phyloP scores from a whole-genome alignment of 2,329 filamentous ascomycete species.

The Cryphonectria naterciae region DNA sequence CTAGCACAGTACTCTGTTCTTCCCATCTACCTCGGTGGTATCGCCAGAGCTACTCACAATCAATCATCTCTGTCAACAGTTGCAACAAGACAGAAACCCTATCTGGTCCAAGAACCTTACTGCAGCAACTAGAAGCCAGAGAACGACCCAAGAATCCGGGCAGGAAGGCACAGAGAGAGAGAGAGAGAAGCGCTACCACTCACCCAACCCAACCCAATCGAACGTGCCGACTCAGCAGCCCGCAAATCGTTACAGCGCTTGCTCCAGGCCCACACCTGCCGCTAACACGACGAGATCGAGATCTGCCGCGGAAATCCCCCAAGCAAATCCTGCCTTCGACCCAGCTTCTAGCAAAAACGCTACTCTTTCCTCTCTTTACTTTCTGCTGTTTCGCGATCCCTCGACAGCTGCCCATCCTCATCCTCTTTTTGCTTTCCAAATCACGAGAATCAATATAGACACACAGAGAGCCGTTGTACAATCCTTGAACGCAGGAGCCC shows the following conservation, averaged over 20 bases:
- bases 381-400: background rate
- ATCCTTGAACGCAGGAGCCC: background rate
- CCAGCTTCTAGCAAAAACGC: background rate
- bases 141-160: background rate
- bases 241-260: constrained; percentile 18
- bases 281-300: constrained; percentile 10
- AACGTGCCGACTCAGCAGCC: constrained; percentile 1
- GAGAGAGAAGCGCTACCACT: background rate
- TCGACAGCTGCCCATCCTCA: background rate
- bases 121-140: background rate
- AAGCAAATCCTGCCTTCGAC: constrained; percentile 1
- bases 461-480: background rate
- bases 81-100: background rate
- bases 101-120: background rate
- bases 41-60: background rate
- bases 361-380: constrained; percentile 5
- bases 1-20: background rate
- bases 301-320: constrained; percentile 4
- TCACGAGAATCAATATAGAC: background rate
- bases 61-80: background rate
- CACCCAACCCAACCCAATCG: background rate
- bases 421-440: background rate
- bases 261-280: constrained; percentile 19
- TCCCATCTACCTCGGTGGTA: background rate
- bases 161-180: background rate